Percentiles rank a stretch among this genome's conserved stretches.
Evolutionary conservation across 108 stramenopile genomes (phyloP).

Genomic region (Tribonema minus): DNA sequence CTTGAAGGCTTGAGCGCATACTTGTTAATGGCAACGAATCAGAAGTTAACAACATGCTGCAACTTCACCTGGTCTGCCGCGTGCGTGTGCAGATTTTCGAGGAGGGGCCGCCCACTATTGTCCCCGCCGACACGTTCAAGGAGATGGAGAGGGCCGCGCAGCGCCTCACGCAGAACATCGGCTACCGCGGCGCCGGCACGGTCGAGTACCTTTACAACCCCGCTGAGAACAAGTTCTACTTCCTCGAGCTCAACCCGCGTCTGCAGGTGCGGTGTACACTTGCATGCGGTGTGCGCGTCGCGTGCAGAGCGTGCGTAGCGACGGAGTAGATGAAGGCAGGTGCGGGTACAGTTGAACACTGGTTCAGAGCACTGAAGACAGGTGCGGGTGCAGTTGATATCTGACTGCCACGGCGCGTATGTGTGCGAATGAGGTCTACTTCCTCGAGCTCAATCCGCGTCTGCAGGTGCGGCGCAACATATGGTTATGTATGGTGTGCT

Average conservation of each 20-base stretch:
- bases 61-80: neutral
- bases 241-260: constrained; percentile 96
- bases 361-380: no score
- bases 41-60: no score
- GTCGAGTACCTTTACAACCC: constrained; percentile 91
- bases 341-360: no score
- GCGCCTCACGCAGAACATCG: constrained; percentile 69
- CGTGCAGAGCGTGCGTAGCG: no score
- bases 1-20: no score
- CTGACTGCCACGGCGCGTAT: no score
- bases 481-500: no score
- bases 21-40: no score
- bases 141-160: constrained; percentile 79
- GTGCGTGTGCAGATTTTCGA: constrained; percentile 43
- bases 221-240: constrained; percentile 83
- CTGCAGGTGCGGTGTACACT: constrained; percentile 60
- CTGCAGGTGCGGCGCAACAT: constrained; percentile 60
- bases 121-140: constrained; percentile 65
- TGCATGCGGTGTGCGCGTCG: no score
- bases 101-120: constrained; percentile 83
- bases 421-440: constrained; percentile 85
- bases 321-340: no score
- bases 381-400: no score
- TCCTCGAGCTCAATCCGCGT: constrained; percentile 96
- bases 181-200: constrained; percentile 92